These are phyloP conservation scores for Mycosarcoma mackinlayi DNA, from an alignment of 1,284 basidiomycete species.

Conservation along the genomic window DNA sequence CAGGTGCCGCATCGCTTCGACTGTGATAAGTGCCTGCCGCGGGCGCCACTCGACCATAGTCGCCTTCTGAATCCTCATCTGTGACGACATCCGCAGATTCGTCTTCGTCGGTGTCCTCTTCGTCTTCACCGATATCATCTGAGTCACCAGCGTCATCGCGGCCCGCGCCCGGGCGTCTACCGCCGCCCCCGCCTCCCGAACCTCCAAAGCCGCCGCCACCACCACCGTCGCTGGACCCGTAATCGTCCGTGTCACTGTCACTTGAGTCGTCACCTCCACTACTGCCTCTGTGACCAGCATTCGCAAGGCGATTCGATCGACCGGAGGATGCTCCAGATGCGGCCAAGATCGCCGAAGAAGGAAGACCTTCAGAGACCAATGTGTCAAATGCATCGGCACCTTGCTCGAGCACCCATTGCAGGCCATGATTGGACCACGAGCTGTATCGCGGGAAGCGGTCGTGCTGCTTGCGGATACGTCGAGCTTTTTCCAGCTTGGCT, in stretches of 20 bases:
- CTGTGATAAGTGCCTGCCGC: constrained; percentile 7
- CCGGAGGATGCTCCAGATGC: constrained; percentile 20
- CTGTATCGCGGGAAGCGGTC: constrained; percentile 39
- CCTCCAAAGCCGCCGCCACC: constrained; percentile 39
- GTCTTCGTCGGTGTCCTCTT: constrained; percentile 32
- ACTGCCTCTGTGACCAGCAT: constrained; percentile 16
- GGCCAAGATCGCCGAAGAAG: constrained; percentile 16
- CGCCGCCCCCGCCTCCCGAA: constrained; percentile 39
- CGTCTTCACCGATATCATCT: neutral
- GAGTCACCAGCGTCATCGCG: constrained; percentile 20
- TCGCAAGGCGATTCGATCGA: constrained; percentile 7
- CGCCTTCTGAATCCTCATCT: constrained; percentile 54
- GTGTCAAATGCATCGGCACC: constrained; percentile 24
- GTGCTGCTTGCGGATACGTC: constrained; percentile 30
- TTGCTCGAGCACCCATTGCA: constrained; percentile 36
- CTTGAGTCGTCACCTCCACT: constrained; percentile 25
- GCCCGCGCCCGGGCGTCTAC: constrained; percentile 23
- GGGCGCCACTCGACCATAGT: constrained; percentile 31
- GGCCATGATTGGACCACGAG: constrained; percentile 32
- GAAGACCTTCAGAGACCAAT: constrained; percentile 25
- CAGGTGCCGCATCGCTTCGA: constrained; percentile 12
- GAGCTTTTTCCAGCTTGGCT: constrained; percentile 40
- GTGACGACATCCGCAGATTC: constrained; percentile 32
- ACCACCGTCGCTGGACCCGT: constrained; percentile 60
- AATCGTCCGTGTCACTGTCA: constrained; percentile 49